phyloP scores from a whole-genome alignment of 208 protist genomes.

The Trypanosoma melophagium region DNA sequence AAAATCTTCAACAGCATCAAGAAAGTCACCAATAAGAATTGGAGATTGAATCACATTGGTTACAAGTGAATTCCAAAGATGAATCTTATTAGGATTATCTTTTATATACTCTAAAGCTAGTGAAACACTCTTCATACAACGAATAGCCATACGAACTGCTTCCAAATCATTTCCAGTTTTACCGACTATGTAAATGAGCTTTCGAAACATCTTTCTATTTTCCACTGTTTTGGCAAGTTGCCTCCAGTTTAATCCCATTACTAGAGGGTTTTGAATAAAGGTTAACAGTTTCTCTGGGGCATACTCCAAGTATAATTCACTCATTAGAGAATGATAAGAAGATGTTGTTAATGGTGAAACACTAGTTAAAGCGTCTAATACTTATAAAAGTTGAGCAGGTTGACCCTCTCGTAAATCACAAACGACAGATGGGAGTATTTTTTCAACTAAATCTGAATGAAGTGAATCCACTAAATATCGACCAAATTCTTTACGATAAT shows the following conservation, averaged over 20 bases:
- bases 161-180: conserved; percentile 34
- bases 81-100: conserved; percentile 15
- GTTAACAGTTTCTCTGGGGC: conserved; percentile 25
- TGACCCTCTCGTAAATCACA: conserved; percentile 21
- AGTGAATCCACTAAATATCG: conserved; percentile 20
- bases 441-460: conserved; percentile 16
- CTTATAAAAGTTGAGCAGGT: conserved; percentile 22
- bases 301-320: conserved; percentile 26
- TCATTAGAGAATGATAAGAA: conserved; percentile 28
- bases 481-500: conserved; percentile 26
- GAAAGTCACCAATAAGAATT: conserved; percentile 32
- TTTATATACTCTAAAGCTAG: conserved; percentile 28
- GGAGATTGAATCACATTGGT: conserved; percentile 32
- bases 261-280: conserved; percentile 32
- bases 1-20: conserved; percentile 24
- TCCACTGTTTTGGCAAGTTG: conserved; percentile 23
- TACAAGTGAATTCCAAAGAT: conserved; percentile 22
- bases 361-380: conserved; percentile 23
- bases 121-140: conserved; percentile 29
- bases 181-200: conserved; percentile 33
- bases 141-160: conserved; percentile 27
- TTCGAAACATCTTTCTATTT: conserved; percentile 28
- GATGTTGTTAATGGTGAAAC: conserved; percentile 17
- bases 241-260: conserved; percentile 27
- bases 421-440: conserved; percentile 21